phyloP scores from a whole-genome alignment of 306 rosid genomes.

The Acacia melanoxylon region DNA sequence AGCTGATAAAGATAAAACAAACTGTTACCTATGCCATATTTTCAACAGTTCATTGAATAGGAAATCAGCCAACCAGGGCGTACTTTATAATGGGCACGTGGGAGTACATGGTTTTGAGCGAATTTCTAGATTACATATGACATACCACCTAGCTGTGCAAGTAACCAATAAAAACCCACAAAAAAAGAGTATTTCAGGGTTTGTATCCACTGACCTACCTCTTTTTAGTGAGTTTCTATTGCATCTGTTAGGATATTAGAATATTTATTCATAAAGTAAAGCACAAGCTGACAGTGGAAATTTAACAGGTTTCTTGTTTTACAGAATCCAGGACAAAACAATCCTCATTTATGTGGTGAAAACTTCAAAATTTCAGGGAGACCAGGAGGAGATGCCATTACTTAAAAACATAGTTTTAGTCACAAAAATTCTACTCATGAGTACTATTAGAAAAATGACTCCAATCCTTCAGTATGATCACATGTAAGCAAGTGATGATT shows the following conservation, averaged over 20 bases:
- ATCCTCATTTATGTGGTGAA: not conserved
- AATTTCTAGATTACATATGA: not conserved
- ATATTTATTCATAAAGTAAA: not conserved
- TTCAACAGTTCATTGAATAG: slow-evolving; percentile 24
- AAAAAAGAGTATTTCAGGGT: no score
- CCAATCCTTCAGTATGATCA: not conserved
- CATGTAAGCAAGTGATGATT: not conserved
- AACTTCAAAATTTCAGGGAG: not conserved
- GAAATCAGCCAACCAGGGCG: not conserved
- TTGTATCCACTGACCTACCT: no score
- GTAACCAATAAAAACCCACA: no score
- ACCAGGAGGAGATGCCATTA: not conserved
- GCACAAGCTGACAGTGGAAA: not conserved
- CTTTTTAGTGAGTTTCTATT: no score
- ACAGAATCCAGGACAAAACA: not conserved
- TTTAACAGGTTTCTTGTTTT: not conserved
- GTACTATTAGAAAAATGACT: slow-evolving; percentile 1
- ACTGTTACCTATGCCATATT: slow-evolving; percentile 9
- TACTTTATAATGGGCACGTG: not conserved
- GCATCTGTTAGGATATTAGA: not conserved
- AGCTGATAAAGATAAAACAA: slow-evolving; percentile 47
- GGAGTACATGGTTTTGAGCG: not conserved
- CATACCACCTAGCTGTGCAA: not conserved
- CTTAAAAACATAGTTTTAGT: slow-evolving; percentile 7
- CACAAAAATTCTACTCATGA: not conserved